Conservation (phyloP, 148 eudicot species). For the Spergularia marina region DNA sequence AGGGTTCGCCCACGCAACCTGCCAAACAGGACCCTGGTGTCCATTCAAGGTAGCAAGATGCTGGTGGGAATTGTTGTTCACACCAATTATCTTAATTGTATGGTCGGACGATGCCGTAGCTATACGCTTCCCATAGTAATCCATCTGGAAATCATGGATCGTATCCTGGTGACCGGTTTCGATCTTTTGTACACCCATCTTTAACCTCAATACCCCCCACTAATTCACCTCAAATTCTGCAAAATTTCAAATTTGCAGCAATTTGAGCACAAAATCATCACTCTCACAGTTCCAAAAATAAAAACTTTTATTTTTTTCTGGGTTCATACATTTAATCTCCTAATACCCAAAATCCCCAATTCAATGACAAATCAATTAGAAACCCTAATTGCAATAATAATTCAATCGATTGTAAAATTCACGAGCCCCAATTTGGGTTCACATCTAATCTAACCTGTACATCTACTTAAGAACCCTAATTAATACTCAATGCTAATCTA, state of each 20-base stretch:
- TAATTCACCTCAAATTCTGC: slow-evolving; percentile 10
- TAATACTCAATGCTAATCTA: not conserved
- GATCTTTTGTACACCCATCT: slow-evolving; percentile 39
- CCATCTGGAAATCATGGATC: slow-evolving; percentile 45
- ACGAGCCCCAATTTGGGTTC: not conserved
- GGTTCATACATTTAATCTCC: not conserved
- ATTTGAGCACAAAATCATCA: not conserved
- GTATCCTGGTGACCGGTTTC: slow-evolving; percentile 43
- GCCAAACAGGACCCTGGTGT: slow-evolving; percentile 49
- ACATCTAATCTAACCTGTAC: not conserved
- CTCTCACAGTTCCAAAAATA: not conserved
- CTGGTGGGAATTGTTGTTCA: slow-evolving; percentile 38
- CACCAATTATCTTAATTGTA: slow-evolving; percentile 41
- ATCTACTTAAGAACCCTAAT: not conserved
- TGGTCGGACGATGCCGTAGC: slow-evolving; percentile 44
- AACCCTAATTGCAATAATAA: not conserved
- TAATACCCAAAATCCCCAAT: not conserved
- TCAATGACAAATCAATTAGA: not conserved
- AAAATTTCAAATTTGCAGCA: not conserved
- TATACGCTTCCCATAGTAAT: slow-evolving; percentile 45
- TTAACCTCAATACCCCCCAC: not conserved
- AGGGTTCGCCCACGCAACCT: slow-evolving; percentile 45
- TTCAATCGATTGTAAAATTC: not conserved
- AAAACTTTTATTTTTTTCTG: not conserved
- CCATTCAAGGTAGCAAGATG: slow-evolving; percentile 42